Percentiles rank a stretch among this genome's conserved stretches.
Evolutionary conservation across 495 filamentous ascomycete genomes (phyloP).

Genomic region (Daldinia vernicosa): DNA sequence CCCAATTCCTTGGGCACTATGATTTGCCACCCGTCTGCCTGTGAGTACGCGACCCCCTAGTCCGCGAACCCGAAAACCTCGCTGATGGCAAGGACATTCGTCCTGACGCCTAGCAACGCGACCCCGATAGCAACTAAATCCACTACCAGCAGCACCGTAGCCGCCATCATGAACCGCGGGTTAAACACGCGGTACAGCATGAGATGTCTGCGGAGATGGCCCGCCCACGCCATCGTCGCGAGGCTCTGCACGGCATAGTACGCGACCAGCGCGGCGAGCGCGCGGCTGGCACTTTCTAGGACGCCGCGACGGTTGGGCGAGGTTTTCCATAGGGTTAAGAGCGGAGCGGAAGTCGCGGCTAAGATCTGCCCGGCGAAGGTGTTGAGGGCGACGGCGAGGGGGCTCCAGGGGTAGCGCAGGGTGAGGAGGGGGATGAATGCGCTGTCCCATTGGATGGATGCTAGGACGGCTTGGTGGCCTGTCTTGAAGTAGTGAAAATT

Average conservation of each 20-base stretch:
- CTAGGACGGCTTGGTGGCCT: constrained; percentile 89
- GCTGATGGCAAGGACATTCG: constrained; percentile 76
- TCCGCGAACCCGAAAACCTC: constrained; percentile 88
- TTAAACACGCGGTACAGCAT: constrained; percentile 98
- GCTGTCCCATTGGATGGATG: constrained; percentile 94
- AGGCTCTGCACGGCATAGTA: constrained; percentile 83
- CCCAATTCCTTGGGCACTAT: no score
- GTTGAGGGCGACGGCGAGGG: constrained; percentile 82
- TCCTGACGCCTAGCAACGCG: constrained; percentile 73
- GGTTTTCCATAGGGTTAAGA: constrained; percentile 86
- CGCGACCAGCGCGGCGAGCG: constrained; percentile 74
- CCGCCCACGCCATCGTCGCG: constrained; percentile 88
- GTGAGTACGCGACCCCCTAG: constrained; percentile 21
- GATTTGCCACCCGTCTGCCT: background rate
- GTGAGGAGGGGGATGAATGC: constrained; percentile 89
- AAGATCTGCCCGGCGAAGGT: constrained; percentile 90
- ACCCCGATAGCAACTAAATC: constrained; percentile 77
- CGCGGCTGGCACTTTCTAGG: constrained; percentile 73
- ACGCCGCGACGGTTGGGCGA: constrained; percentile 66
- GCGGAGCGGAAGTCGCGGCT: constrained; percentile 77
- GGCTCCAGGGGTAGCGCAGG: constrained; percentile 89
- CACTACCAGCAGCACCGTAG: constrained; percentile 73
- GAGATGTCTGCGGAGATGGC: constrained; percentile 84
- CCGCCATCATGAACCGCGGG: constrained; percentile 88
- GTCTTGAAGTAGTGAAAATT: constrained; percentile 98